A percentile compares a stretch with the other conserved stretches of the same genome.
Evolutionary conservation across 2,329 filamentous ascomycete species (phyloP).

Genomic region (Aschersonia sp.): DNA sequence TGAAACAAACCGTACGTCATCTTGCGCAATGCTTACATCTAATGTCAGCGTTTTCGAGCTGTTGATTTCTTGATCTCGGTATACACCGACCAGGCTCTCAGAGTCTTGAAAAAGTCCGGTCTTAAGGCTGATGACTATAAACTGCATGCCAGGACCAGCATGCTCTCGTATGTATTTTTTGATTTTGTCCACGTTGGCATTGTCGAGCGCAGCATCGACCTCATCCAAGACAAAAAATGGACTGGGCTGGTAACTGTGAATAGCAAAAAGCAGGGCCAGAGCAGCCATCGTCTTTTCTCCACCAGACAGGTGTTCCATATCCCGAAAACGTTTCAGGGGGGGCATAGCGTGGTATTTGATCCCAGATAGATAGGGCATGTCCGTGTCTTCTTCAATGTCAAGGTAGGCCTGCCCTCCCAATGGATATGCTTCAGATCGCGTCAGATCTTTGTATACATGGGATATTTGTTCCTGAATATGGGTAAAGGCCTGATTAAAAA

Average conservation of each 20-base stretch:
- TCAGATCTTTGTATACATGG: conserved; percentile 89
- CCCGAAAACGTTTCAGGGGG: conserved; percentile 91
- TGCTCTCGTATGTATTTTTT: conserved; percentile 94
- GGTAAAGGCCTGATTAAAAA: conserved; percentile 89
- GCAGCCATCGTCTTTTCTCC: conserved; percentile 99
- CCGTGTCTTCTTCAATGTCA: conserved; percentile 85
- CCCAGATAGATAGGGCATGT: conserved; percentile 87
- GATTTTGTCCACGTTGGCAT: conserved; percentile 91
- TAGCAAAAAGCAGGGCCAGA: conserved; percentile 87
- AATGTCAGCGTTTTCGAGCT: conserved; percentile 82
- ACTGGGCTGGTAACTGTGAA: conserved; percentile 88
- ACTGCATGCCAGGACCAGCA: conserved; percentile 94
- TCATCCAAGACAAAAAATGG: conserved; percentile 98
- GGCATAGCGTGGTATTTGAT: conserved; percentile 99
- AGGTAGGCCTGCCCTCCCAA: conserved; percentile 83
- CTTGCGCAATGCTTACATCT: conserved; percentile 56
- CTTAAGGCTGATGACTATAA: conserved; percentile 96
- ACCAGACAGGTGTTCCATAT: conserved; percentile 96
- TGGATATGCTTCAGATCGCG: conserved; percentile 77
- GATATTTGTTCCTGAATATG: conserved; percentile 94
- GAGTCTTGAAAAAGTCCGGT: conserved; percentile 91
- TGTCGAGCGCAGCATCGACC: conserved; percentile 95
- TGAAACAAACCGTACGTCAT: neutral
- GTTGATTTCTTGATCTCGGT: conserved; percentile 87
- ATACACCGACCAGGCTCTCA: conserved; percentile 89